These are phyloP conservation scores for Musa itinerans DNA, from an alignment of 176 grass and related monocot genomes.

Conservation along the genomic window DNA sequence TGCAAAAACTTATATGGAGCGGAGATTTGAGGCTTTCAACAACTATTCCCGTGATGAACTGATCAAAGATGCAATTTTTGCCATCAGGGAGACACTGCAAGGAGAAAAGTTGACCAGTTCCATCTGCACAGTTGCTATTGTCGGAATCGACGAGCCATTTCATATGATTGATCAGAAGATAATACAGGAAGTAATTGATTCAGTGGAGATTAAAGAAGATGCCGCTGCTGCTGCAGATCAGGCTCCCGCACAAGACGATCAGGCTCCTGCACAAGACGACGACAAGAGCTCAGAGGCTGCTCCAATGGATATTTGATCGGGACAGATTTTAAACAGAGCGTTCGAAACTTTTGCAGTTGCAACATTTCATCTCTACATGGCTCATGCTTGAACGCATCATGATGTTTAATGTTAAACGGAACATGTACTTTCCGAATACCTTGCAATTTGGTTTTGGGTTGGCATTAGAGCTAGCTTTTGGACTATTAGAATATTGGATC, in stretches of 20 bases:
- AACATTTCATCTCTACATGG: no score
- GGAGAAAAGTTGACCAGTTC: slow-evolving; percentile 72
- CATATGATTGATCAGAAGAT: slow-evolving; percentile 42
- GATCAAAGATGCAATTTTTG: slow-evolving; percentile 73
- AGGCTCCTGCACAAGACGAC: no score
- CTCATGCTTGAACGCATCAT: no score
- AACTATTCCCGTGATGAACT: slow-evolving; percentile 62
- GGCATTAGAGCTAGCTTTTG: no score
- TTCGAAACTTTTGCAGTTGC: no score
- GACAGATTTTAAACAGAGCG: background rate
- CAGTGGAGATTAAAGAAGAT: slow-evolving; percentile 46
- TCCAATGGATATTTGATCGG: slow-evolving; percentile 68
- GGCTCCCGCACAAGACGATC: no score
- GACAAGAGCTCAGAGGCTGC: slow-evolving; percentile 30
- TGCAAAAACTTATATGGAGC: slow-evolving; percentile 79
- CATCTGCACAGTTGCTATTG: slow-evolving; percentile 64
- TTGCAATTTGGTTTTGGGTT: no score
- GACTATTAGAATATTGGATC: no score
- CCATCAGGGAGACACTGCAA: slow-evolving; percentile 89
- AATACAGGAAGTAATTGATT: slow-evolving; percentile 74
- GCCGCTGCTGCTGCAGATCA: background rate
- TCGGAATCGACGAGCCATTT: slow-evolving; percentile 59
- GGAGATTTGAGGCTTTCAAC: slow-evolving; percentile 44
- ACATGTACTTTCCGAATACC: no score
- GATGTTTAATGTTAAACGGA: no score